Evolutionary conservation across 805 yeast species (phyloP), one percentile per base, ranked within the genome.

Genomic region (Starmerella asiatica): DNA sequence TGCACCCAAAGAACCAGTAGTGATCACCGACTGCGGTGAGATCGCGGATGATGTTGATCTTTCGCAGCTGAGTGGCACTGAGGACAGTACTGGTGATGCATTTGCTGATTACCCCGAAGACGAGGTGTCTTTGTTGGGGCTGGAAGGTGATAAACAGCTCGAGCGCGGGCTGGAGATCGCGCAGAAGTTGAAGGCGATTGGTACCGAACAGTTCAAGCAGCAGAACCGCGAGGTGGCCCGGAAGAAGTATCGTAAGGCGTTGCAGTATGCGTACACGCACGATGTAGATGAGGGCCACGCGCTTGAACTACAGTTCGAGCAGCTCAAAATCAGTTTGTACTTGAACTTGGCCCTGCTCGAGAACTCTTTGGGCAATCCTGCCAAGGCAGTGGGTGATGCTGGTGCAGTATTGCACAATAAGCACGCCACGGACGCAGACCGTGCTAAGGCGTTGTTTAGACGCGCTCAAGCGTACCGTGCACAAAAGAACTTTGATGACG

Each of bases 401-500:
- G 64, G 75, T 1, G 73, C 72, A 21, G 94, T 82, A 1, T 62
- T 82, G 29, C 79, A 71, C 38, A 70, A 68, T 20, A 78, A 72
- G 28, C 58, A 49, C 18, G 60, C 59, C 2, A 81, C 73, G 40
- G 79, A 71, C 30, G 71, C 75, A 46, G 75, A 84, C 18, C 71
- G 70, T 56, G 83, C 93, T 15, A 86, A 86, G 64, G 96, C 95
- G 0, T 63, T 73, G 32, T 86, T 76, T 65, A 76, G 97, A 58
- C 76, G 88, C 58, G 95, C 93, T 28, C 63, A 70, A 54, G 94
- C 91, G 1, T 69, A 75, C 52, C 59, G 73, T 44, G 60, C 70
- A 7, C 62, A 68, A 18, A 78, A 78, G 54, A 76, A 81, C 54
- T 77, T 75, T 39, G 88, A 78, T 23, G 70, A 65, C 42, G 93